Evolutionary conservation across 164 flowering plant genomes (phyloP).

Genomic region (Amborella trichopoda): DNA sequence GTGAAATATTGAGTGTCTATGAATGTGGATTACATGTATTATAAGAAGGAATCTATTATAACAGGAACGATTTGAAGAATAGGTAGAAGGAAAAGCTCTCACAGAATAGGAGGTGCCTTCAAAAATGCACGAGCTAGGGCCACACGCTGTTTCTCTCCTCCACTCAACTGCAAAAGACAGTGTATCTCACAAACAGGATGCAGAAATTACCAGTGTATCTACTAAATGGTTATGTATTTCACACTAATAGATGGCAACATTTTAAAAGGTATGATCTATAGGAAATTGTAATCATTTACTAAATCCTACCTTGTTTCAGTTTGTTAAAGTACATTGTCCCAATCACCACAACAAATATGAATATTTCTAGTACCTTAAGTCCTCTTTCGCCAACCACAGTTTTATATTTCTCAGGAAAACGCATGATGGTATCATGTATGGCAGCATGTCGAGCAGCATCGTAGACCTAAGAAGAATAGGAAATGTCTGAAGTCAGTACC

Average conservation of each 20-base stretch:
- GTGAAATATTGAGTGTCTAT: no score
- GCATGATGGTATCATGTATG: conserved; percentile 92
- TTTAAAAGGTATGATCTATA: no score
- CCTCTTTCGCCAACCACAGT: conserved; percentile 98
- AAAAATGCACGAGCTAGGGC: conserved; percentile 94
- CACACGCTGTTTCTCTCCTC: conserved; percentile 98
- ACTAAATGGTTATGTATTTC: no score
- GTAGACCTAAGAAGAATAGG: conserved; percentile 48
- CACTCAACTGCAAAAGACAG: conserved; percentile 62
- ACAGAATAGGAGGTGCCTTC: conserved; percentile 81
- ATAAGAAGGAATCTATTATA: no score
- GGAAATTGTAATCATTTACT: no score
- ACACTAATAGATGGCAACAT: no score
- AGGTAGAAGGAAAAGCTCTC: conserved; percentile 16
- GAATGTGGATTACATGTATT: no score
- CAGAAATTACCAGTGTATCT: no score
- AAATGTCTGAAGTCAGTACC: no score
- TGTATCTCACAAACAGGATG: no score
- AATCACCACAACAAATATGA: background rate
- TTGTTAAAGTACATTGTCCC: background rate
- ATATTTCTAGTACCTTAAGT: conserved; percentile 92
- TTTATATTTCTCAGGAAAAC: conserved; percentile 71
- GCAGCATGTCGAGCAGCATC: conserved; percentile 90
- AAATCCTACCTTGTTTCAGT: no score
- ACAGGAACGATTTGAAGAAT: no score